Base-by-base conservation (phyloP, 345 rosid genomes). In the Populus nigra region DNA sequence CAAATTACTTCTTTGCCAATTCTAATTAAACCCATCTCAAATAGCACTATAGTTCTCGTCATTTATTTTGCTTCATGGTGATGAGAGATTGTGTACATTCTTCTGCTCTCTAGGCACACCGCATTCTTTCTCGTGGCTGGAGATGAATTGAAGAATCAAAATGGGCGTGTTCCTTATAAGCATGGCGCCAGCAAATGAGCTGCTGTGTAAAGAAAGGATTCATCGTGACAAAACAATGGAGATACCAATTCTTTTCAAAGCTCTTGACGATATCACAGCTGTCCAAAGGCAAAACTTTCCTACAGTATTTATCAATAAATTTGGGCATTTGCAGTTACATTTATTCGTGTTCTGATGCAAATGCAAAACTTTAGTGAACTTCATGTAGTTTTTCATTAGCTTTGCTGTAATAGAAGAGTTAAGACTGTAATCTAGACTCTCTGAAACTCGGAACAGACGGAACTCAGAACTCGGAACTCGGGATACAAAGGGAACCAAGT, bases 71-170 rank as follows among this genome's bases (percentile, higher is more conserved):
- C 47, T 61, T 66, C 45, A 39, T 65, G 45, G 45, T 29, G 17
- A 45, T 65, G 72, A 66, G 49, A 16, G 43, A 36, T 65, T 18
- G 35, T 39, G 23, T 29, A 9, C 73, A 1, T 69, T 23, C 39
- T 29, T 73, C 6, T 74, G 77, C 65, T 49, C 66, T 67, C 71
- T 87, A 92, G 98, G 88, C 98, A 92, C 84, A 92, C 97, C 0
- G 96, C 98, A 4, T 92, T 89, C 88, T 92, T 92, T 84, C 97
- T 94, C 41, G 98, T 94, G 79, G 97, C 98, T 47, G 98, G 97
- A 55, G 86, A 94, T 77, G 93, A 94, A 82, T 69, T 94, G 89
- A 91, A 94, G 89, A 86, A 84, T 77, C 89, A 84, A 76, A 86
- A 77, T 75, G 88, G 82, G 65, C 85, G 68, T 77, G 76, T 76